Evolutionary conservation across 2,329 filamentous ascomycete species (phyloP).

Genomic region (Xylaria sp.): DNA sequence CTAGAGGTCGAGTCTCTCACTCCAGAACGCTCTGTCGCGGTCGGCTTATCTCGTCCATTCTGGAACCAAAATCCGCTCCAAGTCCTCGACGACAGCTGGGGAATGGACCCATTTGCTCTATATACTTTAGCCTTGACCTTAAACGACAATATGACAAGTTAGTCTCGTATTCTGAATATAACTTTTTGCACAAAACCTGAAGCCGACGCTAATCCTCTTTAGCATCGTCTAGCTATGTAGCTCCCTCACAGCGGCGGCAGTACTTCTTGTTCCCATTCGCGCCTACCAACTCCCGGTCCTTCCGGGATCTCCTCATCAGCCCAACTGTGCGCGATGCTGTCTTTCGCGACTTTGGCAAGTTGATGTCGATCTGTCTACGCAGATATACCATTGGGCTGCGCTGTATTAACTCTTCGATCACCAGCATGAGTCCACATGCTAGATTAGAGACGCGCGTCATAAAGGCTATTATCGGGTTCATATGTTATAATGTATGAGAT

Average conservation of each 20-base stretch:
- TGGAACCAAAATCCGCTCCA: conserved; percentile 33
- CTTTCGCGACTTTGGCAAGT: conserved; percentile 25
- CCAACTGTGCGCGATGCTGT: conserved; percentile 28
- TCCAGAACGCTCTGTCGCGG: conserved; percentile 19
- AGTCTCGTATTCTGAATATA: conserved; percentile 20
- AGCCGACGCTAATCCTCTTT: conserved; percentile 28
- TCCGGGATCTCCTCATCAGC: conserved; percentile 30
- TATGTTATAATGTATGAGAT: conserved; percentile 38
- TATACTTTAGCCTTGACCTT: conserved; percentile 33
- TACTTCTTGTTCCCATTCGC: conserved; percentile 34
- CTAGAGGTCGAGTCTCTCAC: conserved; percentile 26
- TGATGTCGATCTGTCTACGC: conserved; percentile 32
- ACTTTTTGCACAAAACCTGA: conserved; percentile 21
- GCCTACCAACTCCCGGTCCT: conserved; percentile 30
- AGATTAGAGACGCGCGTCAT: conserved; percentile 29
- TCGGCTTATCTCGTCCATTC: conserved; percentile 34
- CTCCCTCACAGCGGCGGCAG: conserved; percentile 27
- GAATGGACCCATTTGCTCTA: conserved; percentile 33
- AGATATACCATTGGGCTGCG: conserved; percentile 28
- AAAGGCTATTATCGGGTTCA: conserved; percentile 34
- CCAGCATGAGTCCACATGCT: conserved; percentile 23
- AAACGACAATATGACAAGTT: conserved; percentile 27
- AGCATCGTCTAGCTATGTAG: conserved; percentile 31
- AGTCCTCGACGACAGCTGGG: conserved; percentile 34
- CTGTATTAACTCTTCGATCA: conserved; percentile 31